A percentile compares a stretch with the other conserved stretches of the same genome.
phyloP scores from a whole-genome alignment of 108 stramenopile species.

The Skeletonema tropicum region DNA sequence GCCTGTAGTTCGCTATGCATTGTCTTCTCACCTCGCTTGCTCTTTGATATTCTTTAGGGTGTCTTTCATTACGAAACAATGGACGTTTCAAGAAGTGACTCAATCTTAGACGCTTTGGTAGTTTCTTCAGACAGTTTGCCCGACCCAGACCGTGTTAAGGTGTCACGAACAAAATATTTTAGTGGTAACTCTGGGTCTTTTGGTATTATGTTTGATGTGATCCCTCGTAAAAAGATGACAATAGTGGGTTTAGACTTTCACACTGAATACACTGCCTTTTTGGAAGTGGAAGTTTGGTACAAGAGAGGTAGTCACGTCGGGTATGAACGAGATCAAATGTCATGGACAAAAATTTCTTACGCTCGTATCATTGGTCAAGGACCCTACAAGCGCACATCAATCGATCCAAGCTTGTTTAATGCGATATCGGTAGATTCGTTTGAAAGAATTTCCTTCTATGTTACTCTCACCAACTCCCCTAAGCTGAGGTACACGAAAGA shows the following conservation, averaged over 20 bases:
- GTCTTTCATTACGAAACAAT: slow-evolving; percentile 11
- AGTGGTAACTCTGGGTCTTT: slow-evolving; percentile 16
- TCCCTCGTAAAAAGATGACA: slow-evolving; percentile 13
- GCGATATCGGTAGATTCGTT: slow-evolving; percentile 5
- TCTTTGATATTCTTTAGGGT: slow-evolving; percentile 5
- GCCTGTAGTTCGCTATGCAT: too few species aligned
- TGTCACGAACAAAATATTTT: slow-evolving; percentile 1
- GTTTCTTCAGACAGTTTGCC: background rate
- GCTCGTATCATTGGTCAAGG: slow-evolving; percentile 13
- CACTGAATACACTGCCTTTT: slow-evolving; percentile 2
- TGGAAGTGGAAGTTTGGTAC: slow-evolving; percentile 24
- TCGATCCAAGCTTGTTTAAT: background rate
- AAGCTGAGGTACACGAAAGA: slow-evolving; percentile 30
- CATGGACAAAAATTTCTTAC: slow-evolving; percentile 10
- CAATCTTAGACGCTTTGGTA: background rate
- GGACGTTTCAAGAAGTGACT: background rate
- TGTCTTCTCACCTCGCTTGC: background rate
- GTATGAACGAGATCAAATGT: slow-evolving; percentile 27
- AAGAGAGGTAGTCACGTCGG: slow-evolving; percentile 18
- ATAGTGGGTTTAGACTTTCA: slow-evolving; percentile 20
- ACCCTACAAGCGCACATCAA: slow-evolving; percentile 11
- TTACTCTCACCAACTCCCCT: slow-evolving; percentile 9
- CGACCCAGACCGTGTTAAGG: slow-evolving; percentile 8
- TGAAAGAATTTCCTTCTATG: slow-evolving; percentile 18
- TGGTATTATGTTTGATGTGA: slow-evolving; percentile 23